Evolutionary conservation across 495 filamentous ascomycete genomes (phyloP), one percentile per base, ranked within the genome.

Genomic region (Lasiosphaeris hirsuta): DNA sequence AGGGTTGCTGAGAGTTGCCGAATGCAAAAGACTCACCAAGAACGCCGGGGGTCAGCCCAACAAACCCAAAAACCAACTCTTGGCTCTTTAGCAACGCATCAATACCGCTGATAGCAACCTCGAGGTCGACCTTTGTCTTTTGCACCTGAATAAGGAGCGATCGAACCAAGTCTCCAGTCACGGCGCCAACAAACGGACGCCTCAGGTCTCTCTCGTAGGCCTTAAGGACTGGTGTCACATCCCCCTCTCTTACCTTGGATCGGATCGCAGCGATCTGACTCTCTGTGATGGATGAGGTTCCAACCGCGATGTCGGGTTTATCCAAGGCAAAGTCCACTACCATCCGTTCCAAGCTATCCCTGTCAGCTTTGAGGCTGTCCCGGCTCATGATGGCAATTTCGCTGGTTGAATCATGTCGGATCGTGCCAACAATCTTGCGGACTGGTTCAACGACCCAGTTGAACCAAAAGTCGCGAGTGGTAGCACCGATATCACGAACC

Each of bases 111-210:
- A 97, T 89, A 13, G 94, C 94, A 54, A 98, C 86, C 70, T 98
- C 94, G 8, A 97, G 87, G 63, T 98, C 94, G 30, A 98, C 94
- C 75, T 97, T 98, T 0, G 94, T 97, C 78, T 97, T 98, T 67
- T 98, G 94, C 44, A 98, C 84, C 67, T 98, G 94, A 44, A 98
- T 96, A 34, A 98, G 79, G 48, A 98, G 81, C 18, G 94, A 88
- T 48, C 94, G 84, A 45, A 97, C 76, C n/a, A 98, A 75, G 66
- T 96, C 92, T 15, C 94, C 94, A 42, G 78, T 78, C 13, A 97
- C 66, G 1, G 90, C 87, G 7, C 91, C 91, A 34, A 82, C 73
- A 40, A 98, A 84, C 17, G 94, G 94, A 37, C 73, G 82, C 19
- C 86, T 80, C 37, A 98, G 68, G 65, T 96, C 94, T 59, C 84